phyloP scores from a whole-genome alignment of 2,329 filamentous ascomycete species.

The Neonectria coccinea region DNA sequence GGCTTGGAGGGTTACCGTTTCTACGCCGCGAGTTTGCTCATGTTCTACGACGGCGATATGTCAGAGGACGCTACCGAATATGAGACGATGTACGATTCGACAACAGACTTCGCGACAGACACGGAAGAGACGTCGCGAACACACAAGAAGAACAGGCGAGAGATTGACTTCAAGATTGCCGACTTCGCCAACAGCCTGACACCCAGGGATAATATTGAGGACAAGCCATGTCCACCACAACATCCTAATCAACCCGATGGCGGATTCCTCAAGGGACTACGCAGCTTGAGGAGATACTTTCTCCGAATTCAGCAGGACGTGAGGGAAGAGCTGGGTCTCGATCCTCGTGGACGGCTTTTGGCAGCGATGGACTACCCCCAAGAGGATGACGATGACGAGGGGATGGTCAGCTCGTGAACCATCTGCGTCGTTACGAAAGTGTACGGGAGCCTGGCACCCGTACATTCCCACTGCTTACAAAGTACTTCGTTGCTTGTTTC shows the following conservation, averaged over 20 bases:
- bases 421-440: slow-evolving; percentile 4
- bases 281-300: slow-evolving; percentile 85
- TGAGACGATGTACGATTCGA: slow-evolving; percentile 67
- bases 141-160: slow-evolving; percentile 63
- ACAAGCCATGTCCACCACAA: slow-evolving; percentile 80
- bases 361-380: slow-evolving; percentile 35
- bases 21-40: slow-evolving; percentile 92
- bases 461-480: slow-evolving; percentile 27
- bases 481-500: slow-evolving; percentile 27
- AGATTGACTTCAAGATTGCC: slow-evolving; percentile 95
- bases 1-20: slow-evolving; percentile 88
- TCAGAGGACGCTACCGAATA: slow-evolving; percentile 60
- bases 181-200: slow-evolving; percentile 99
- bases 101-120: slow-evolving; percentile 69
- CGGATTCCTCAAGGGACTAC: slow-evolving; percentile 88
- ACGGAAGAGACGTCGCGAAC: slow-evolving; percentile 64
- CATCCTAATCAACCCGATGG: slow-evolving; percentile 85
- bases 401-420: slow-evolving; percentile 49
- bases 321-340: slow-evolving; percentile 63
- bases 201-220: slow-evolving; percentile 76
- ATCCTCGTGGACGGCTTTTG: slow-evolving; percentile 47
- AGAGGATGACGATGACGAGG: slow-evolving; percentile 48
- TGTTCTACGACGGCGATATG: slow-evolving; percentile 93
- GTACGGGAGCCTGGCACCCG: slow-evolving; percentile 37
- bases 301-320: slow-evolving; percentile 87